These are phyloP conservation scores for Ceratocystis cubensis DNA, from an alignment of 2,329 filamentous ascomycete species.

Conservation along the genomic window DNA sequence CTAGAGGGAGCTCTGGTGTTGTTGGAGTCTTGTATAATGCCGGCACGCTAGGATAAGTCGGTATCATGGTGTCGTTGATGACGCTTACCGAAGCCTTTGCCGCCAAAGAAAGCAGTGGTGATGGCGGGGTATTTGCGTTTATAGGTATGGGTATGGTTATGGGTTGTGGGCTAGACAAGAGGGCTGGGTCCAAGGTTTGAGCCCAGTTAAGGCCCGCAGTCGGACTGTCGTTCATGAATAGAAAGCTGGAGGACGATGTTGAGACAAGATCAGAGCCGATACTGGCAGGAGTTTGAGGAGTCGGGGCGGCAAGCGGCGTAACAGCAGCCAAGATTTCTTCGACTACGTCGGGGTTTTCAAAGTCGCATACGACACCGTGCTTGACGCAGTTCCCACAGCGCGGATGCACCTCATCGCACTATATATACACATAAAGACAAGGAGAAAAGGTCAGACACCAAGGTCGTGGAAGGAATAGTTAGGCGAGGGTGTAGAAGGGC, in stretches of 20 bases:
- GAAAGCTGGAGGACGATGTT: slow-evolving; percentile 21
- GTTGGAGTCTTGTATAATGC: slow-evolving; percentile 28
- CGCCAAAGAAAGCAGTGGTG: slow-evolving; percentile 15
- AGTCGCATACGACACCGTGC: slow-evolving; percentile 54
- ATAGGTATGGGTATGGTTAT: slow-evolving; percentile 5
- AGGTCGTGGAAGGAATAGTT: neutral
- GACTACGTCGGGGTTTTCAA: slow-evolving; percentile 40
- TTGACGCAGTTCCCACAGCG: slow-evolving; percentile 54
- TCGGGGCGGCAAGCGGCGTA: slow-evolving; percentile 25
- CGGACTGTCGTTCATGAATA: neutral
- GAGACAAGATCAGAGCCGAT: slow-evolving; percentile 18
- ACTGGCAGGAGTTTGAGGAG: slow-evolving; percentile 24
- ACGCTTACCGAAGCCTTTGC: slow-evolving; percentile 25
- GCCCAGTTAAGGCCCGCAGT: slow-evolving; percentile 1
- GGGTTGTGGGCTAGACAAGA: neutral
- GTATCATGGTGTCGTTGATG: slow-evolving; percentile 20
- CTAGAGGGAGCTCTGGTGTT: slow-evolving; percentile 17
- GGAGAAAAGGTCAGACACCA: neutral
- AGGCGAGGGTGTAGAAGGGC: neutral
- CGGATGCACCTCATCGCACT: slow-evolving; percentile 56
- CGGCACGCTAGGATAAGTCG: slow-evolving; percentile 23
- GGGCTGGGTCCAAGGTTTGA: slow-evolving; percentile 21
- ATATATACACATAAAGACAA: slow-evolving; percentile 12
- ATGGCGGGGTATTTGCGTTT: slow-evolving; percentile 21
- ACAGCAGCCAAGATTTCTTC: slow-evolving; percentile 34